Percentiles rank a stretch among this genome's conserved stretches.
Conservation (phyloP, 192 early-diverging fungal genomes). For the Coemansia sp. region DNA sequence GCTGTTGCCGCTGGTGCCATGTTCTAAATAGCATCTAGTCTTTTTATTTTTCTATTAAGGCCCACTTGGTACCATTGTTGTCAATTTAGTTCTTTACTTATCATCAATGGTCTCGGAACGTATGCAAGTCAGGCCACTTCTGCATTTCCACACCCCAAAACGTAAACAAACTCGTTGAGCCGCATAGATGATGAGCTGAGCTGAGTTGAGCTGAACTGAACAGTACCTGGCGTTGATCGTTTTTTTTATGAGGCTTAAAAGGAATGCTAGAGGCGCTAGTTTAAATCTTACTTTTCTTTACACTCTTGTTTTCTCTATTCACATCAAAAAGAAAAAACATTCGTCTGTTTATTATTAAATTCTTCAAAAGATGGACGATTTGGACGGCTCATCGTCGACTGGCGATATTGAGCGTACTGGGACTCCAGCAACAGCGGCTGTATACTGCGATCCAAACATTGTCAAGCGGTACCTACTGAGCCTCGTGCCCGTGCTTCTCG, state of each 20-base stretch:
- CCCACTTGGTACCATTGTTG: not conserved
- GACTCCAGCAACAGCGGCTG: conserved; percentile 9
- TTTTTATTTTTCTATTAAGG: not conserved
- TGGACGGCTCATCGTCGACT: conserved; percentile 12
- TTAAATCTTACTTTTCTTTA: not conserved
- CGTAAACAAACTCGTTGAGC: not conserved
- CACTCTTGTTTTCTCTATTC: not conserved
- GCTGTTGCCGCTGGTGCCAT: conserved; percentile 26
- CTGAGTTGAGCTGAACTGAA: not conserved
- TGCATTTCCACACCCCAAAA: not conserved
- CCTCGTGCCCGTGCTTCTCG: conserved; percentile 74
- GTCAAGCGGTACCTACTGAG: conserved; percentile 71
- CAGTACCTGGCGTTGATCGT: too few relatives aligned
- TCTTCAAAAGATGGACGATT: conserved; percentile 38
- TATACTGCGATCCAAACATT: conserved; percentile 62
- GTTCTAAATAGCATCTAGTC: conserved; percentile 27
- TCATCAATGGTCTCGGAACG: not conserved
- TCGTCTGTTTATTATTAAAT: not conserved
- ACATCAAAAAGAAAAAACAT: not conserved
- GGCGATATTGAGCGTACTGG: conserved; percentile 22
- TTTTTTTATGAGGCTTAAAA: not conserved
- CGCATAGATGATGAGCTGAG: not conserved
- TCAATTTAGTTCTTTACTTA: not conserved
- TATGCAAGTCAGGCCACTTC: too few relatives aligned
- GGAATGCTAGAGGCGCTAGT: not conserved